Percentiles rank a stretch among this genome's conserved stretches.
Evolutionary conservation across 257 asterid species (phyloP).

Genomic region (Solanum paucissectum): DNA sequence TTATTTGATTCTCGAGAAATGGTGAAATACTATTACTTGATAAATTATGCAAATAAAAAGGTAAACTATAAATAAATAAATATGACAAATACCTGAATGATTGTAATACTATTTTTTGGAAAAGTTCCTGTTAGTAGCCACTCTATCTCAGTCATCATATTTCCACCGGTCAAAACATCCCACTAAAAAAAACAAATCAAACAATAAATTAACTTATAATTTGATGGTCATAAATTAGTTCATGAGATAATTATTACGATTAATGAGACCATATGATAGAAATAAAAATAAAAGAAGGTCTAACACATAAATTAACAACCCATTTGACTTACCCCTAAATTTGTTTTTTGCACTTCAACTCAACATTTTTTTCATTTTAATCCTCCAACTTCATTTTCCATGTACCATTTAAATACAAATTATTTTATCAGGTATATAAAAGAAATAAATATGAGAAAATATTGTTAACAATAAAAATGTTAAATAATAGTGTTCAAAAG

Average conservation of each 20-base stretch:
- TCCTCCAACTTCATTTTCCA: too few relatives aligned
- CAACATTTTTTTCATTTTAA: too few relatives aligned
- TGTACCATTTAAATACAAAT: too few relatives aligned
- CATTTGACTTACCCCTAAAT: too few relatives aligned
- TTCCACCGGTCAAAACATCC: slow-evolving; percentile 44
- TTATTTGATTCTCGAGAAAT: background rate
- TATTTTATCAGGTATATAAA: too few relatives aligned
- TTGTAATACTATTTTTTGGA: slow-evolving; percentile 43
- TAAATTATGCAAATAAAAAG: too few relatives aligned
- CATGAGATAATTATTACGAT: background rate
- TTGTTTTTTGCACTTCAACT: too few relatives aligned
- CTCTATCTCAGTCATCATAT: slow-evolving; percentile 30
- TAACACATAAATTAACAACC: too few relatives aligned
- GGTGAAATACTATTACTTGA: background rate
- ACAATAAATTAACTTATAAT: background rate
- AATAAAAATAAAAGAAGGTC: too few relatives aligned
- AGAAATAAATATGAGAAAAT: too few relatives aligned
- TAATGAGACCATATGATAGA: background rate
- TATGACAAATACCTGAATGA: slow-evolving; percentile 39
- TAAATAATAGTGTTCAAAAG: too few relatives aligned
- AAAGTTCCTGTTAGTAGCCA: slow-evolving; percentile 39
- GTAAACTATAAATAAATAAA: background rate
- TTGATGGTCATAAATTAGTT: background rate
- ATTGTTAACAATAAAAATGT: too few relatives aligned
- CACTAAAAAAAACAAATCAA: slow-evolving; percentile 23